These are phyloP conservation scores for Herpotrichia juniperi DNA, from an alignment of 2,329 filamentous ascomycete species.

Conservation along the genomic window DNA sequence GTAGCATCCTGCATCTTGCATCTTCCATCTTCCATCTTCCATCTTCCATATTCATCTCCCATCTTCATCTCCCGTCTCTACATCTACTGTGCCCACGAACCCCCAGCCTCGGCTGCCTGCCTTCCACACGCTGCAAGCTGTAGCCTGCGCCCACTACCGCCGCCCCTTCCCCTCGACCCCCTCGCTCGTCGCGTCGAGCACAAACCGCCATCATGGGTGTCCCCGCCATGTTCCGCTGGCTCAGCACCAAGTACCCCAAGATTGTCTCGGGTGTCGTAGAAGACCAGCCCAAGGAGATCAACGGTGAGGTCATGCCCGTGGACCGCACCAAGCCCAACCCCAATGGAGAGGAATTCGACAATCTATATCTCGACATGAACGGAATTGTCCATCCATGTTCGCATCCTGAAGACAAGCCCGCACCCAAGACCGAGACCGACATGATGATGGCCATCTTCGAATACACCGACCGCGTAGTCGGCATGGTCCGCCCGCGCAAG, in stretches of 20 bases:
- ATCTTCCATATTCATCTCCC: neutral
- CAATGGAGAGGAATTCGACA: slow-evolving; percentile 97
- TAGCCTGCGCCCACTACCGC: neutral
- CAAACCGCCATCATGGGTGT: slow-evolving; percentile 75
- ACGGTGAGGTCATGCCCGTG: slow-evolving; percentile 83
- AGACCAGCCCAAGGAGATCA: slow-evolving; percentile 79
- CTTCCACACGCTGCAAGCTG: neutral
- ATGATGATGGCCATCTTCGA: slow-evolving; percentile 99
- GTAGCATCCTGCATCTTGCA: neutral
- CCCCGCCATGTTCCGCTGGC: slow-evolving; percentile 93
- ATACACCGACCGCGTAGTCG: slow-evolving; percentile 98
- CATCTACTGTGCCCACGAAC: neutral
- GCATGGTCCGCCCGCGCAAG: slow-evolving; percentile 97
- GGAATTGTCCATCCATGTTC: slow-evolving; percentile 99
- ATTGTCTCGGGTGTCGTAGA: slow-evolving; percentile 93
- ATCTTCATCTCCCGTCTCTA: neutral
- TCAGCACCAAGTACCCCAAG: slow-evolving; percentile 96
- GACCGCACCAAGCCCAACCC: slow-evolving; percentile 87
- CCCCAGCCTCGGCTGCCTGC: neutral
- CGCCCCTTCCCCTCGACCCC: neutral
- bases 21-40: neutral
- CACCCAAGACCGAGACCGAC: slow-evolving; percentile 93
- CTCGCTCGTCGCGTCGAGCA: slow-evolving; percentile 15
- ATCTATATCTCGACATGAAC: slow-evolving; percentile 98
- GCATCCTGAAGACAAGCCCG: slow-evolving; percentile 90